phyloP scores from a whole-genome alignment of 306 rosid species.

The Mucuna pruriens region DNA sequence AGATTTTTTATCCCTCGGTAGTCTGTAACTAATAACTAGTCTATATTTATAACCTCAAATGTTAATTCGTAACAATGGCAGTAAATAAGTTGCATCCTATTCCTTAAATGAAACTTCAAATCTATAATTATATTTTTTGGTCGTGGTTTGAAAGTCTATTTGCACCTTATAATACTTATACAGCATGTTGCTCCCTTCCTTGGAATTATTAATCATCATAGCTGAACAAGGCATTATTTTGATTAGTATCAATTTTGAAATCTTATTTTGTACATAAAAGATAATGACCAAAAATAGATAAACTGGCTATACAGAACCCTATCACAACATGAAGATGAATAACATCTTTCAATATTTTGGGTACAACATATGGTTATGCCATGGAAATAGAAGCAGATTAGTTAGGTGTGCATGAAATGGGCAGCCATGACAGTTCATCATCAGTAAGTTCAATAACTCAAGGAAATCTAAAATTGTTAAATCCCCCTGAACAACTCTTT shows the following conservation, averaged over 20 bases:
- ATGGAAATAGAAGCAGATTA: conserved; percentile 29
- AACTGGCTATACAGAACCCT: conserved; percentile 1
- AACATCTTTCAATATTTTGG: conserved; percentile 10
- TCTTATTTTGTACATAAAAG: background rate
- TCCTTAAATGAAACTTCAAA: conserved; percentile 29
- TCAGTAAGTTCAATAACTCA: conserved; percentile 6
- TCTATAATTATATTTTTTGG: background rate
- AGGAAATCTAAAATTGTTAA: conserved; percentile 13
- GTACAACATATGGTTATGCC: conserved; percentile 6
- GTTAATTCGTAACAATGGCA: conserved; percentile 5
- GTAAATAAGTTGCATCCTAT: conserved; percentile 23
- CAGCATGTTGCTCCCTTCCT: background rate
- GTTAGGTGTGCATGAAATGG: conserved; percentile 4
- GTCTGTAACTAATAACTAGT: background rate
- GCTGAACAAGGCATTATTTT: conserved; percentile 14
- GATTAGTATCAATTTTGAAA: conserved; percentile 23
- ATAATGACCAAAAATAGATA: background rate
- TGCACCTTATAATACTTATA: background rate
- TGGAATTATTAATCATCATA: conserved; percentile 3
- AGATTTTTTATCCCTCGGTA: conserved; percentile 16
- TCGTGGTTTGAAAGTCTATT: background rate
- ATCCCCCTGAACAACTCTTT: background rate
- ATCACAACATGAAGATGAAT: background rate
- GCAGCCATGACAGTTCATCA: conserved; percentile 17
- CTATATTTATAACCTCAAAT: conserved; percentile 7